phyloP scores from a whole-genome alignment of 352 stramenopile genomes.

The Blastocystis sp. region DNA sequence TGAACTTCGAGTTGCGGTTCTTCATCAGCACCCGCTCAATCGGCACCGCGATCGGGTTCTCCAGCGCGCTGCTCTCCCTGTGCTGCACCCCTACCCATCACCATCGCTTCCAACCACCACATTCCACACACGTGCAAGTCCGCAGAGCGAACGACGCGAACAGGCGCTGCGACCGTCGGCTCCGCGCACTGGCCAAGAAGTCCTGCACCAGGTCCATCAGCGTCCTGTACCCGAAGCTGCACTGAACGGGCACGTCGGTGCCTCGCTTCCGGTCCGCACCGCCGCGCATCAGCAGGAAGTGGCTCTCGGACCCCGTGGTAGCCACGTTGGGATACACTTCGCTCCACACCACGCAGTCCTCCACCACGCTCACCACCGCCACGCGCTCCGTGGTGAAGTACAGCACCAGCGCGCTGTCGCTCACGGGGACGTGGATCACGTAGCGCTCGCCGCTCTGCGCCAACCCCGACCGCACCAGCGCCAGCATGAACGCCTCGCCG shows the following conservation, averaged over 20 bases:
- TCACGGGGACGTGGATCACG: slow-evolving; percentile 37
- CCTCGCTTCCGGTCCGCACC: not conserved
- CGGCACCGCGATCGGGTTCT: slow-evolving; percentile 1
- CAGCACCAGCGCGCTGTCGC: not conserved
- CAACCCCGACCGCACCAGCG: slow-evolving; percentile 2
- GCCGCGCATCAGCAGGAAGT: slow-evolving; percentile 45
- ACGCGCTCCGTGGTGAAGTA: slow-evolving; percentile 47
- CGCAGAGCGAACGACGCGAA: not conserved
- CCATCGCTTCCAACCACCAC: not conserved
- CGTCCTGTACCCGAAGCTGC: slow-evolving; percentile 20
- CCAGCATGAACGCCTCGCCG: slow-evolving; percentile 13
- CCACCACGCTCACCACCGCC: not conserved
- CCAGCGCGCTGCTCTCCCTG: not conserved
- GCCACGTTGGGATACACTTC: slow-evolving; percentile 11
- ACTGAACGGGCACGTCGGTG: slow-evolving; percentile 13
- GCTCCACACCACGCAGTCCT: slow-evolving; percentile 17
- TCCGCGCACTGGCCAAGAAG: not conserved
- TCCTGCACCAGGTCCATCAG: slow-evolving; percentile 16
- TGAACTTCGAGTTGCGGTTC: not conserved
- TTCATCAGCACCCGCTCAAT: slow-evolving; percentile 41
- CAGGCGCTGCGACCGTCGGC: not conserved
- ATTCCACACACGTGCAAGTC: slow-evolving; percentile 5
- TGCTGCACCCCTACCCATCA: not conserved
- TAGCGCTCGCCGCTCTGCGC: slow-evolving; percentile 5
- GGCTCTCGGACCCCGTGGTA: not conserved